Evolutionary conservation across 495 filamentous ascomycete species (phyloP), one percentile per base, ranked within the genome.

Genomic region (Penicilliopsis zonata): DNA sequence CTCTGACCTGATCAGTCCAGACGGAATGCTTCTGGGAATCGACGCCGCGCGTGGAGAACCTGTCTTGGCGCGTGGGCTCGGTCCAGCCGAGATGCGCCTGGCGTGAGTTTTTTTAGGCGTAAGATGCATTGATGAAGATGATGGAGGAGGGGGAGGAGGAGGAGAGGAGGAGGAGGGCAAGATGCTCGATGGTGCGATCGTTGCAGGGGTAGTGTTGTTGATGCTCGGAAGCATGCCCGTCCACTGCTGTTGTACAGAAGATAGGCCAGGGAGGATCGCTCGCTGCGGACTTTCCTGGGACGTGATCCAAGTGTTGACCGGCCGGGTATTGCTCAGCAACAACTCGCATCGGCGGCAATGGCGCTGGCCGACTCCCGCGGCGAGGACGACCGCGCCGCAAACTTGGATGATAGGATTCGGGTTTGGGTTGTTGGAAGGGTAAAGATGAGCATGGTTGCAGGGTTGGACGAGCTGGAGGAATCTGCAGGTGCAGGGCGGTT

Each of bases 391-490:
- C n/a, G 17, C 14, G 1, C 10, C 15, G 18, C 44, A 47, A 14
- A 31, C 35, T 7, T 16, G 12, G 22, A 47, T 14, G 9, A 44
- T 9, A 23, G 38, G 37, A 15, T 32, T 26, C 3, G 37, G 35
- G 35, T 41, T 43, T n/a, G 13, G 13, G 21, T 8, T 10, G 12
- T 38, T 34, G 35, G 40, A 33, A 29, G 27, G 22, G 13, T n/a
- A n/a, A 13, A 27, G 25, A 4, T 37, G 15, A 40, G 32, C 23
- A 27, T 29, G 3, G 37, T 36, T 17, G 21, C 47, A 40, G 18
- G 50, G 35, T 36, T 51, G 43, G 49, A 44, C 16, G 35, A 55
- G 40, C 47, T 42, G 41, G 30, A 31, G 28, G 38, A 42, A 44
- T 25, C 33, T 13, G 34, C 46, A 44, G 41, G 36, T 47, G 36